Evolutionary conservation across 2,329 filamentous ascomycete species (phyloP).

Genomic region (Madurella mycetomatis): DNA sequence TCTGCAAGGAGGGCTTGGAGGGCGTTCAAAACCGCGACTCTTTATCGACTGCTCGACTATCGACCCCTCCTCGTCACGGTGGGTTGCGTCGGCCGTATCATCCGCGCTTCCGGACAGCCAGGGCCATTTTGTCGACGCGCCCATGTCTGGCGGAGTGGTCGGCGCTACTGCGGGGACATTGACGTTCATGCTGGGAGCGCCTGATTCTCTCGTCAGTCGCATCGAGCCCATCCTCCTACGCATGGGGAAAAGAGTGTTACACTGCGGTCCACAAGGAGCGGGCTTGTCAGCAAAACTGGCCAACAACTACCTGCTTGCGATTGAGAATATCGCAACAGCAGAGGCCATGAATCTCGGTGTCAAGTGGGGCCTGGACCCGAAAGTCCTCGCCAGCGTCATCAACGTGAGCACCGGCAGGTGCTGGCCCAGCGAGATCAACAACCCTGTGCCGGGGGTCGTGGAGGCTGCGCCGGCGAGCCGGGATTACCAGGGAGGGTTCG

Average conservation of each 20-base stretch:
- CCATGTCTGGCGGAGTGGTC: conserved; percentile 94
- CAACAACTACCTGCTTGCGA: conserved; percentile 93
- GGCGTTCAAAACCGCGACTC: conserved; percentile 58
- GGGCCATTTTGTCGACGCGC: conserved; percentile 84
- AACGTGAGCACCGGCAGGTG: conserved; percentile 91
- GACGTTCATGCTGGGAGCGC: conserved; percentile 90
- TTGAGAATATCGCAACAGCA: conserved; percentile 77
- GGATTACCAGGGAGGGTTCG: conserved; percentile 75
- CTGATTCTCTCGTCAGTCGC: conserved; percentile 55
- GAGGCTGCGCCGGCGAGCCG: conserved; percentile 68
- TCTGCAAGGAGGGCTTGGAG: conserved; percentile 43
- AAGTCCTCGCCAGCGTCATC: conserved; percentile 75
- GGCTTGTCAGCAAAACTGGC: conserved; percentile 90
- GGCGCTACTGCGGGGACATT: conserved; percentile 82
- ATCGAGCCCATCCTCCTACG: conserved; percentile 65
- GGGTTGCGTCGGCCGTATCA: conserved; percentile 65
- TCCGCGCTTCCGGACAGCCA: conserved; percentile 52
- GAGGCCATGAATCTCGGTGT: conserved; percentile 65
- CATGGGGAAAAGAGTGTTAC: conserved; percentile 84
- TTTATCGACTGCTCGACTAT: conserved; percentile 98
- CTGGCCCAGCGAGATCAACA: conserved; percentile 96
- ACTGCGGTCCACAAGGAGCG: conserved; percentile 78
- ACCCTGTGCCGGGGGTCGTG: conserved; percentile 83
- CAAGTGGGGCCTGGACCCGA: conserved; percentile 54
- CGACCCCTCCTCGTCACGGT: conserved; percentile 77